These are phyloP conservation scores for Arachis monticola DNA, from an alignment of 331 rosid genomes.

Conservation along the genomic window DNA sequence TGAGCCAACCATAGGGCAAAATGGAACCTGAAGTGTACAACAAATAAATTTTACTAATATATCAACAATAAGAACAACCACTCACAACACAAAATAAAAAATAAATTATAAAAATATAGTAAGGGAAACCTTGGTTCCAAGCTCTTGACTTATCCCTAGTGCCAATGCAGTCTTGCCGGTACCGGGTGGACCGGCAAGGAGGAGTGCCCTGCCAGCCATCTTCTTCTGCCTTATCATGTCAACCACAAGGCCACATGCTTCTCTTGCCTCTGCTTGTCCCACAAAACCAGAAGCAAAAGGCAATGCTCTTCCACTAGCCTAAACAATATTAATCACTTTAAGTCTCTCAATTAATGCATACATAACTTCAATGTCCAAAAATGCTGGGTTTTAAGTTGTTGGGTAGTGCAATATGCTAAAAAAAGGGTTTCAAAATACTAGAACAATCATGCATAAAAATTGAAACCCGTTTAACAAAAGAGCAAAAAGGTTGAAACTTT, in stretches of 20 bases:
- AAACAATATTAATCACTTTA: constrained; percentile 3
- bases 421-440: neutral
- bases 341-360: neutral
- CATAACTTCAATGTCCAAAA: neutral
- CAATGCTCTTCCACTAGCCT: constrained; percentile 77
- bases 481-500: neutral
- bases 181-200: constrained; percentile 96
- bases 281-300: constrained; percentile 93
- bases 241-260: constrained; percentile 87
- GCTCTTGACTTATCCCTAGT: constrained; percentile 93
- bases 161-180: constrained; percentile 97
- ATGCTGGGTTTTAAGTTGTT: neutral
- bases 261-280: constrained; percentile 96
- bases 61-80: neutral
- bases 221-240: constrained; percentile 98
- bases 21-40: constrained; percentile 68
- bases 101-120: neutral
- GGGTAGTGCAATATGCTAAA: neutral
- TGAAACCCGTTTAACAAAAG: neutral
- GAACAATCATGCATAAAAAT: neutral
- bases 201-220: constrained; percentile 96
- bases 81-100: neutral
- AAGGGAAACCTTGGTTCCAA: constrained; percentile 81
- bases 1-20: constrained; percentile 98
- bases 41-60: neutral